These are phyloP conservation scores for Coleophoma crateriformis DNA, from an alignment of 2,329 filamentous ascomycete species.

Conservation along the genomic window DNA sequence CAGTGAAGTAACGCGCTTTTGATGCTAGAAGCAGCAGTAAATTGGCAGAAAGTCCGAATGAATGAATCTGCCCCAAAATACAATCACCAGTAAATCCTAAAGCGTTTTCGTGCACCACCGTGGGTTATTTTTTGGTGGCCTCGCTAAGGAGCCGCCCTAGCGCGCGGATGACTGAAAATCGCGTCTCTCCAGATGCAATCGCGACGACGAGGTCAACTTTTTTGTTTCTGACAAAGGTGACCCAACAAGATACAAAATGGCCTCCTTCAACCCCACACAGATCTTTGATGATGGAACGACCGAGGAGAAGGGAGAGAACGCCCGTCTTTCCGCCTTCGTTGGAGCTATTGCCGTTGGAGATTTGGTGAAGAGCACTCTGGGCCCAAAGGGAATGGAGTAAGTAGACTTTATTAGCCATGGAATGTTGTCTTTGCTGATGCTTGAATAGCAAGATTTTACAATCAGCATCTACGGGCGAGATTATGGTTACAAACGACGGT, in stretches of 20 bases:
- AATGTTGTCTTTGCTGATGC: too few species aligned
- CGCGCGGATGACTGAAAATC: not conserved
- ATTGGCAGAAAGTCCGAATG: too few species aligned
- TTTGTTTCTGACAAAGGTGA: not conserved
- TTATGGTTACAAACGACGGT: constrained; percentile 98
- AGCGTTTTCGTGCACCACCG: not conserved
- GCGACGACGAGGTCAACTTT: not conserved
- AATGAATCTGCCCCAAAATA: too few species aligned
- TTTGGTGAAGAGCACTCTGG: constrained; percentile 93
- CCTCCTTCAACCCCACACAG: constrained; percentile 81
- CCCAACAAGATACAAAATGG: constrained; percentile 19
- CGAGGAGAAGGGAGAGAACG: constrained; percentile 98
- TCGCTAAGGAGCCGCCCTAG: not conserved
- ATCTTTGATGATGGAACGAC: constrained; percentile 97
- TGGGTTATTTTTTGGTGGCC: not conserved
- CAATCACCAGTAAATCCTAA: not conserved
- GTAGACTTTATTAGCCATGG: constrained; percentile 57
- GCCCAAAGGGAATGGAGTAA: constrained; percentile 91
- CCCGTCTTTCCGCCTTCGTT: constrained; percentile 95
- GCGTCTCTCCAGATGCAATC: not conserved
- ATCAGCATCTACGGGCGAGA: constrained; percentile 93
- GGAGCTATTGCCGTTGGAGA: constrained; percentile 97
- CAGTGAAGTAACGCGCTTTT: too few species aligned
- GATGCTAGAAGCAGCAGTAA: too few species aligned
- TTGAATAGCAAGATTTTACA: constrained; percentile 22